Base-by-base conservation (phyloP, 805 yeast genomes). In the Wickerhamiella qilinensis region DNA sequence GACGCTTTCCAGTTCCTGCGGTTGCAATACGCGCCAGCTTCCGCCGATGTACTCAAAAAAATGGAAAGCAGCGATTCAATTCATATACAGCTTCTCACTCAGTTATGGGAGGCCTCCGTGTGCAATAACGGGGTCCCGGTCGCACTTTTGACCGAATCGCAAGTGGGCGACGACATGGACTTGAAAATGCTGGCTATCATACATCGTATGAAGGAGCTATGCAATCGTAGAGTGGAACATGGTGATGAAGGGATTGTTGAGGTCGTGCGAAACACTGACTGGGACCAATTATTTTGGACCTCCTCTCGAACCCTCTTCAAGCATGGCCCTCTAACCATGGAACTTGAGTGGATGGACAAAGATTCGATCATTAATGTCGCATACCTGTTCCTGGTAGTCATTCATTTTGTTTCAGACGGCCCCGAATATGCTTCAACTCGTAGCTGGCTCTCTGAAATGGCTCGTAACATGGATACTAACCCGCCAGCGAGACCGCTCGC, bases 361-460 rank as follows among this genome's bases (percentile, higher is more conserved):
- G 18, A 15, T 14, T 16, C 11, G 4, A 20, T 36, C 9, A 12
- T 4, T 4, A 19, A 22, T 3, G 5, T 36, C 3, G 18, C 3
- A 4, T 36, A 30, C 14, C 9, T 36, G 11, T 15, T 30, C 4
- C 12, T 36, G 18, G 22, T 19, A 14, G 18, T 22, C 5, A 14
- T 36, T 3, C 35, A 36, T 22, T 16, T 30, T 11, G 18, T 12
- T 4, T 5, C 16, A 4, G 38, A 36, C 9, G 24, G 3, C 21
- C 9, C 16, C 2, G 30, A 21, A 7, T 21, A 16, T 7, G 22
- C 29, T 3, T 4, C 21, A 8, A 36, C 38, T 2, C 24, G 22
- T 9, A n/a, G 12, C 9, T 36, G 35, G 34, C 18, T 30, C 3
- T 21, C 34, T 4, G 38, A 36, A n/a, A 11, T 36, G 30, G 20